Percentiles rank a stretch among this genome's conserved stretches.
Evolutionary conservation across 768 basidiomycete genomes (phyloP).

Genomic region (Suillus hirtellus): DNA sequence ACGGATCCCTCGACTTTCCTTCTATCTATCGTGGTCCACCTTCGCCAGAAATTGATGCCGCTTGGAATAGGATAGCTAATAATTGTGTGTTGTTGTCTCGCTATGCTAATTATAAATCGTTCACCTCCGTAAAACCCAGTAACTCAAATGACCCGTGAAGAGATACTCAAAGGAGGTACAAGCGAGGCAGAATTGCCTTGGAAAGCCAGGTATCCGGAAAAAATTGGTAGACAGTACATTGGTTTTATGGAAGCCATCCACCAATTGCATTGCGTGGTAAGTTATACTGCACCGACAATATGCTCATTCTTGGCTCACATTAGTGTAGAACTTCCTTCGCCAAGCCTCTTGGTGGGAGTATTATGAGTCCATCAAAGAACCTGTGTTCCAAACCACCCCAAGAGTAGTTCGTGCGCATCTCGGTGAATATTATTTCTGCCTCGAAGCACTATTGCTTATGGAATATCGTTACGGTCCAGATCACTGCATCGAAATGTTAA

Average conservation of each 20-base stretch:
- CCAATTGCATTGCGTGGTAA: constrained; percentile 15
- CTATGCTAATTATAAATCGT: not conserved
- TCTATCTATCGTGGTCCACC: constrained; percentile 16
- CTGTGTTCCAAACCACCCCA: constrained; percentile 5
- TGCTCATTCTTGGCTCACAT: not conserved
- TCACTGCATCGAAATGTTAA: constrained; percentile 13
- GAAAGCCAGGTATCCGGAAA: constrained; percentile 13
- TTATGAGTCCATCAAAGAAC: constrained; percentile 6
- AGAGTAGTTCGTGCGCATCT: constrained; percentile 5
- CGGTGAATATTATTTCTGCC: constrained; percentile 4
- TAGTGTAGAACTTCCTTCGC: constrained; percentile 12
- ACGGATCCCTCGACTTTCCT: constrained; percentile 10
- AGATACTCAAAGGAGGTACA: constrained; percentile 12
- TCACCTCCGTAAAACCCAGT: constrained; percentile 9
- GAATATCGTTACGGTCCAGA: constrained; percentile 4
- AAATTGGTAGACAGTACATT: constrained; percentile 14
- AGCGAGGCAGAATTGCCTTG: constrained; percentile 1
- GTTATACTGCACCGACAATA: not conserved
- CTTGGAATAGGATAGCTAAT: constrained; percentile 11
- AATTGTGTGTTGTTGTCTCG: constrained; percentile 1
- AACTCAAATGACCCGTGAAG: constrained; percentile 8
- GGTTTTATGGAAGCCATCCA: constrained; percentile 12
- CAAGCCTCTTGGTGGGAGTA: constrained; percentile 15
- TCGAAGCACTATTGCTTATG: not conserved
- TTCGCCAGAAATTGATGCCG: constrained; percentile 14